Conservation (phyloP, 2,329 filamentous ascomycete genomes). For the Pochonia chlamydosporia region DNA sequence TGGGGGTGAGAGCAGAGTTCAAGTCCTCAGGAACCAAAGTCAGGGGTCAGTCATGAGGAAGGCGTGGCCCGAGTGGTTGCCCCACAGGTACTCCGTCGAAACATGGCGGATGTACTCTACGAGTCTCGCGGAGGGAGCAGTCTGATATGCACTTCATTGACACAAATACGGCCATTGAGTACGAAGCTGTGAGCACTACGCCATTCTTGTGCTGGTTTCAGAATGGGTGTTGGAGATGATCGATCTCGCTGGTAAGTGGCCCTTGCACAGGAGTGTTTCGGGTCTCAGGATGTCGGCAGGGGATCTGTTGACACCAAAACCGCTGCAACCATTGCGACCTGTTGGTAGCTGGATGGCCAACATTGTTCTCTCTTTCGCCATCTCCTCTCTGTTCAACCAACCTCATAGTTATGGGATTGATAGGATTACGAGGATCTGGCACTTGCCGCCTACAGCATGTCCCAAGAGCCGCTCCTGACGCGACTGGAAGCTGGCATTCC, state of each 20-base stretch:
- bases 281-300: background rate
- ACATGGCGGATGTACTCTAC: constrained; percentile 10
- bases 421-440: too few relatives aligned
- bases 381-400: background rate
- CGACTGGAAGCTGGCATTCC: background rate
- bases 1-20: background rate
- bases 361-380: background rate
- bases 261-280: background rate
- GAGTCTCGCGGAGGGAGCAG: constrained; percentile 2
- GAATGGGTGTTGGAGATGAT: background rate
- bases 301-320: background rate
- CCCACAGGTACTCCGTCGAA: constrained; percentile 8
- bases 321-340: background rate
- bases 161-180: background rate
- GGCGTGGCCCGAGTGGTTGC: background rate
- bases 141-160: too few relatives aligned
- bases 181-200: background rate
- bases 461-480: background rate
- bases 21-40: too few relatives aligned
- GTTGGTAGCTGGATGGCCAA: background rate
- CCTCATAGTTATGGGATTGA: background rate
- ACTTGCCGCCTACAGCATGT: background rate
- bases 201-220: background rate
- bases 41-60: too few relatives aligned
- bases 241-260: background rate